A percentile compares a stretch with the other conserved stretches of the same genome.
phyloP scores from a whole-genome alignment of 305 asterid genomes.

The Vinca major region DNA sequence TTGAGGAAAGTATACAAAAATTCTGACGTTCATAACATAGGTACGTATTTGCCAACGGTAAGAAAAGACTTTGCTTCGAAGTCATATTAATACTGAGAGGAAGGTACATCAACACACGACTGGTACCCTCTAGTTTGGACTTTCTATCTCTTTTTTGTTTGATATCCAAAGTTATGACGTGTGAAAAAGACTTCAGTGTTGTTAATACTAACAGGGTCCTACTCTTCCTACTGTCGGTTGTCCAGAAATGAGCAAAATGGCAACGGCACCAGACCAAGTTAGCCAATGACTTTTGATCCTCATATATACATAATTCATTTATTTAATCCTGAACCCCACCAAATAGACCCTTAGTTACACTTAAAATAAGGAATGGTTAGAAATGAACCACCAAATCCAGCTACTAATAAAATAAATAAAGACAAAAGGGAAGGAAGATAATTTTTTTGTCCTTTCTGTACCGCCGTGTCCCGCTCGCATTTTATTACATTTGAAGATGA shows the following conservation, averaged over 20 bases:
- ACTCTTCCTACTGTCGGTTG: conserved; percentile 6
- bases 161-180: not conserved
- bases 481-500: too few relatives aligned
- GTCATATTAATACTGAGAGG: conserved; percentile 24
- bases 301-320: not conserved
- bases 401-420: too few relatives aligned
- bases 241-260: not conserved
- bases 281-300: not conserved
- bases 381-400: not conserved
- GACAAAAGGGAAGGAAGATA: too few relatives aligned
- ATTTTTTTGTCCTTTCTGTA: too few relatives aligned
- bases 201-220: not conserved
- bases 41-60: conserved; percentile 40
- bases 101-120: conserved; percentile 18
- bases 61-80: conserved; percentile 58
- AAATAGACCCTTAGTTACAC: too few relatives aligned
- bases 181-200: conserved; percentile 7
- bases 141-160: not conserved
- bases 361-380: conserved; percentile 9
- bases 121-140: not conserved
- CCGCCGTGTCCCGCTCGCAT: too few relatives aligned
- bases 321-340: too few relatives aligned
- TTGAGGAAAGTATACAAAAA: not conserved
- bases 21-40: not conserved
- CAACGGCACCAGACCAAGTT: not conserved